Evolutionary conservation across 768 basidiomycete species (phyloP).

Genomic region (Collybia mongolica): DNA sequence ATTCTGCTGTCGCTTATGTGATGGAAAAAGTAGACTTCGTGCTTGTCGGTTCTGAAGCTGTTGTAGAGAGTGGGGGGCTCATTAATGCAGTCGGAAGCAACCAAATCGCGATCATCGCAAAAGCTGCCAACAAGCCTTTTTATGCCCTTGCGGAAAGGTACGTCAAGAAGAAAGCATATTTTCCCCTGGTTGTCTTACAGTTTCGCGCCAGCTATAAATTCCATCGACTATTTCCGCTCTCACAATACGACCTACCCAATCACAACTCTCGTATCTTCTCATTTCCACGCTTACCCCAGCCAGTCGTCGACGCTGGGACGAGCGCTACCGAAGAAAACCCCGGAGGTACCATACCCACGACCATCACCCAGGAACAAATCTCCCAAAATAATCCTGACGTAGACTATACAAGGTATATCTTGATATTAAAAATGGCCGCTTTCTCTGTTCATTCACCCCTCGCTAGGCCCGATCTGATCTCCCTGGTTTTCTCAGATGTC

Average conservation of each 20-base stretch:
- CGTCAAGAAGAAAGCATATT: conserved; percentile 8
- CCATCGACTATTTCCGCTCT: conserved; percentile 91
- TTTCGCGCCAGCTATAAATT: conserved; percentile 82
- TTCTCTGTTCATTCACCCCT: conserved; percentile 1
- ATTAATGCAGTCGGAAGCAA: conserved; percentile 94
- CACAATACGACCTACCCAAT: conserved; percentile 86
- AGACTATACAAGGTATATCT: conserved; percentile 83
- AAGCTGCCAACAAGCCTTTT: conserved; percentile 92
- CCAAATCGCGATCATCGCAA: conserved; percentile 95
- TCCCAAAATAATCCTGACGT: conserved; percentile 84
- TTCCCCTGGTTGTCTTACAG: conserved; percentile 18
- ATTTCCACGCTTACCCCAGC: conserved; percentile 47
- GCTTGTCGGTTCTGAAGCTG: conserved; percentile 95
- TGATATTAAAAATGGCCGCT: not conserved
- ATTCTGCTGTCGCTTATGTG: conserved; percentile 94
- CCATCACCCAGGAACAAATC: conserved; percentile 83
- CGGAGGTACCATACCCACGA: conserved; percentile 18
- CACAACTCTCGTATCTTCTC: conserved; percentile 75
- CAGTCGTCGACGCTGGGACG: conserved; percentile 21
- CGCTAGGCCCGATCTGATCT: conserved; percentile 84
- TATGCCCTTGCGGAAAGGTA: conserved; percentile 94
- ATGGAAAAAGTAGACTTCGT: conserved; percentile 97
- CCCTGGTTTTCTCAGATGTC: conserved; percentile 91
- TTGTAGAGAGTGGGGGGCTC: conserved; percentile 93
- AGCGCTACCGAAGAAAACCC: conserved; percentile 12